A percentile compares a stretch with the other conserved stretches of the same genome.
These are phyloP conservation scores for Alternaria panax DNA, from an alignment of 2,329 filamentous ascomycete species.

Conservation along the genomic window DNA sequence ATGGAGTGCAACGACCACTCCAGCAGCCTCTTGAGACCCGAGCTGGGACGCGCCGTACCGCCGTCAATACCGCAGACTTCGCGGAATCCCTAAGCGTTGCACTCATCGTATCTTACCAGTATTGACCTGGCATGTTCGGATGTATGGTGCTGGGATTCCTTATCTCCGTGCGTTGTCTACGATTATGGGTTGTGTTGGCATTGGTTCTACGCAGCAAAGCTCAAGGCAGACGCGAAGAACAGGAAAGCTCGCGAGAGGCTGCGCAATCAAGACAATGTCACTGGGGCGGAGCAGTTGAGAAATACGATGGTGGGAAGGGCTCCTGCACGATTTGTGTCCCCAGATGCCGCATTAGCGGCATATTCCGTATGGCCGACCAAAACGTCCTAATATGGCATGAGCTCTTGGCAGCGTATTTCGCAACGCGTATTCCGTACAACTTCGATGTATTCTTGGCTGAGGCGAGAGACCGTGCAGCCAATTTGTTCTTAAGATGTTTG, in stretches of 20 bases:
- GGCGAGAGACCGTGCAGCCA: not conserved
- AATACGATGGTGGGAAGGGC: not conserved
- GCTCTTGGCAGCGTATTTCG: conserved; percentile 2
- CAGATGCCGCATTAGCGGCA: not conserved
- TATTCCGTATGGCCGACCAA: not conserved
- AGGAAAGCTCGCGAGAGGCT: not conserved
- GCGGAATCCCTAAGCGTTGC: not conserved
- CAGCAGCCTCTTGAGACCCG: not conserved
- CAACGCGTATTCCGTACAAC: not conserved
- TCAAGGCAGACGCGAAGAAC: not conserved
- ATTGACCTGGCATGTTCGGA: not conserved
- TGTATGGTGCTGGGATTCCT: not conserved
- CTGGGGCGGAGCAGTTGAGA: not conserved
- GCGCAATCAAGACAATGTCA: not conserved
- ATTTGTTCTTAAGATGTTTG: not conserved
- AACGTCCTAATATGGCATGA: not conserved
- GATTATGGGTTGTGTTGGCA: not conserved
- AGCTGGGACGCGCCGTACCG: not conserved
- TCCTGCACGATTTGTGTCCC: not conserved
- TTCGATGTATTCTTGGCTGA: not conserved
- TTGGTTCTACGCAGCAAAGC: not conserved
- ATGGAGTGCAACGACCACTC: conserved; percentile 1
- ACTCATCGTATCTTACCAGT: not conserved
- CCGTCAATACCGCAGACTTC: too few species aligned
- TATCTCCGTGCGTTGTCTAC: not conserved